Evolutionary conservation across 2,329 filamentous ascomycete genomes (phyloP), one percentile per base, ranked within the genome.

Genomic region (Trichophyton benhamiae): DNA sequence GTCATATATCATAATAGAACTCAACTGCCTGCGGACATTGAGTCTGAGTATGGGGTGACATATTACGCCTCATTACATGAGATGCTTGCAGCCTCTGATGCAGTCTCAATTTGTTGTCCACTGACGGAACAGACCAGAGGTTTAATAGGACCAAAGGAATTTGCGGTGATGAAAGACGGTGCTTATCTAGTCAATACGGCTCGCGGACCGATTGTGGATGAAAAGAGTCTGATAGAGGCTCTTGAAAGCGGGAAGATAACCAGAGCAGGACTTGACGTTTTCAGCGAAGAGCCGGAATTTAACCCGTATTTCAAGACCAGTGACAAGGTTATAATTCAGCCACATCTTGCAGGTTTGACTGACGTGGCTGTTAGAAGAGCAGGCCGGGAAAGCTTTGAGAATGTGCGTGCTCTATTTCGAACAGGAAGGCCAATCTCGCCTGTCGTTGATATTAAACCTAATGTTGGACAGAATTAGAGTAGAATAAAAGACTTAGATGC

Each of bases 171-270:
- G 76, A 81, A 79, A 62, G 69, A 74, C 1, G 78, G 79, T 0
- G 68, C 72, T 0, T 74, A 77, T 58, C 66, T 83, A 2, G 70
- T 82, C 36, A 82, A 83, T 65, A 82, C 80, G 0, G 77, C 79
- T 0, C 73, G 80, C 0, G 80, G 80, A 0, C 74, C 75, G 8
- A 68, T 82, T 1, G 69, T 82, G 0, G 74, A 82, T 62, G 78
- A 82, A 63, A 66, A 69, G 3, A 79, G 79, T 0, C 65, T 82
- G n/a, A 72, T 79, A 5, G 66, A 70, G 7, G 80, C 79, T 0
- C 65, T 82, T 3, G 74, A 79, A 61, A 73, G 67, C 6, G 78
- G 79, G 0, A 77, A 78, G 59, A 63, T 82, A 1, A 69, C 71
- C 0, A 68, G 77, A 2, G 79, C 77, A 0, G 80, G 80, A 0